Base-by-base conservation (phyloP, 1,139 yeast species). In the Geotrichum citri-aurantii region DNA sequence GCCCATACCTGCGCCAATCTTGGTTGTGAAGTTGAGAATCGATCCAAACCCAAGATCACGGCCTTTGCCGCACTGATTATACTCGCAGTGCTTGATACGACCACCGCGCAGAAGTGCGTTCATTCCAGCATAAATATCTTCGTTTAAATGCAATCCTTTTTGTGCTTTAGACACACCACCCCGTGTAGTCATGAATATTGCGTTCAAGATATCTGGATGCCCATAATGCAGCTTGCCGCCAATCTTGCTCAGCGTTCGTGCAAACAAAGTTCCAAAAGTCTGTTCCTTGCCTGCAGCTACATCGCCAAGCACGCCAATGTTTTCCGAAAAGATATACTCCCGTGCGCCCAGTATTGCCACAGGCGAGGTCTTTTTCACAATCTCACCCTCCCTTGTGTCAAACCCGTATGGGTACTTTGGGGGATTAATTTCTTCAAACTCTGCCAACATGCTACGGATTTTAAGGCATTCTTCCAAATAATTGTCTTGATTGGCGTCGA, bases 1-100 rank as follows among this genome's bases (percentile, higher is more conserved):
- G 0, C 96, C 97, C 97, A 90, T 90, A 0, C 97, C 97, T 49
- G 96, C 92, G 0, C 97, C 97, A 67, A 90, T 89, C 68, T 90
- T 90, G 0, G 93, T 84, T 0, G 95, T 89, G 69, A 90, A 90
- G 66, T 88, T 89, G 62, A 89, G 75, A 55, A 90, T 88, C 0
- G 96, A 86, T 0, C 88, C 85, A 71, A 90, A 90, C 0, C 97
- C 97, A 47, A 90, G 75, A 72, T 90, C 97, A 62, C 97, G 76
- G 0, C 97, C 97, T 70, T 90, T 90, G 0, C 97, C 97, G 73
- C 97, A 90, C 68, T 90, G 97, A 66, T 81, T 85, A 68, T 86
- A 90, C 68, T 90, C 97, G 69, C 93, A 85, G 69, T 90, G 96
- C 67, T 88, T 88, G 56, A 90, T 90, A 60, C 88, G 75, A 0